Base-by-base conservation (phyloP, 2,329 filamentous ascomycete genomes). In the Apiospora rasikravindrae region DNA sequence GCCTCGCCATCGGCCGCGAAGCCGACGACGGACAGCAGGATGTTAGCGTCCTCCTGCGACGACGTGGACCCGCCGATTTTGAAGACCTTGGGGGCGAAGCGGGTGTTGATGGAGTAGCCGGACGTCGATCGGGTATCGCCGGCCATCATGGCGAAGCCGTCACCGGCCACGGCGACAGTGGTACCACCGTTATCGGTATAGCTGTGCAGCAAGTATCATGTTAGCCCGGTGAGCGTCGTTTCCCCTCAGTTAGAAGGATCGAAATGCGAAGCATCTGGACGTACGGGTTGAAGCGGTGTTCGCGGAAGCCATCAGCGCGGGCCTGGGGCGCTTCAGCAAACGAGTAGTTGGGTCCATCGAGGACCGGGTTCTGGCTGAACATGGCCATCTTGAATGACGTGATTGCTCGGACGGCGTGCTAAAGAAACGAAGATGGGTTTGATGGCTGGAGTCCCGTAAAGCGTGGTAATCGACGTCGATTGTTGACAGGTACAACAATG, bases 101-200 rank as follows among this genome's bases (percentile, higher is more conserved):
- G 93, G 73, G 95, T 95, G 90, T 99, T 98, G 92, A 99, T 99
- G 88, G 93, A 98, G 91, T 98, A 99, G 81, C 97, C 96, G 76
- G 94, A 93, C 71, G 95, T 98, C 80, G 94, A 94, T 82, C 96
- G 94, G 78, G 96, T 99, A 87, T 99, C 96, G 84, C 97, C 96
- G 64, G 96, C 96, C 82, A 99, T 91, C 85, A 99, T 97, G 81
- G 95, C 91, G 87, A 98, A 99, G 87, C 97, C 94, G 81, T 91
- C 91, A 77, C 97, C 96, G 51, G 94, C 92, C 83, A 99, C 98
- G 80, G 95, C 96, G 71, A 99, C 90, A 71, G 96, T 98, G 73
- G 95, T 97, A 77, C 96, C 96, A 78, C 96, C 96, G 83, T 99
- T 99, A 87, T 99, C 96, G 77, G 96, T 97, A 85, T 99, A 99